Percentiles rank a stretch among this genome's conserved stretches.
Conservation (phyloP, 2,329 filamentous ascomycete genomes). For the Tolypocladium ophioglossoides region DNA sequence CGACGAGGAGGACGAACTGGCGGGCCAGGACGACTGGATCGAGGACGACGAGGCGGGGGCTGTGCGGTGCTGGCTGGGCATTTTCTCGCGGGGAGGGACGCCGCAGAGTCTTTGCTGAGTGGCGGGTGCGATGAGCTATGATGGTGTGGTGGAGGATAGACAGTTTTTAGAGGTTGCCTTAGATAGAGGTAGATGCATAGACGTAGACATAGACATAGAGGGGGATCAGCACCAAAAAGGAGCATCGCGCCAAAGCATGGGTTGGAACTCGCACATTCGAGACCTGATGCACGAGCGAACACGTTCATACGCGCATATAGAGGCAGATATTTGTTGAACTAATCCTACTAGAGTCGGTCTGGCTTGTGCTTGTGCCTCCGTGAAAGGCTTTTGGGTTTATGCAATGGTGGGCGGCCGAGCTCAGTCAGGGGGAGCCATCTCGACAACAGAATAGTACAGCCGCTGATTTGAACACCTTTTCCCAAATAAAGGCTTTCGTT, state of each 20-base stretch:
- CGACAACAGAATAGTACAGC: too few relatives aligned
- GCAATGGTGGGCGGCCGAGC: too few relatives aligned
- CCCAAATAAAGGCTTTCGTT: too few relatives aligned
- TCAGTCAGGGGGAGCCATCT: too few relatives aligned
- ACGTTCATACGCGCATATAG: too few relatives aligned
- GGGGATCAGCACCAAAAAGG: too few relatives aligned
- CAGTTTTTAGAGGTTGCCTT: background rate
- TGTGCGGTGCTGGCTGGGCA: conserved; percentile 60
- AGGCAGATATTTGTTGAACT: background rate
- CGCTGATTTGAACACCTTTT: too few relatives aligned
- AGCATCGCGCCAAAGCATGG: too few relatives aligned
- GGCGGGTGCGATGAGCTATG: background rate
- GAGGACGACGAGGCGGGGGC: conserved; percentile 33
- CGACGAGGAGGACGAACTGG: conserved; percentile 51
- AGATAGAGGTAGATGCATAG: background rate
- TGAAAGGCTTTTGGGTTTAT: too few relatives aligned
- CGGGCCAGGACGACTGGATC: conserved; percentile 66
- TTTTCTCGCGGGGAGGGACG: conserved; percentile 35
- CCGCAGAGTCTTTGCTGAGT: conserved; percentile 4
- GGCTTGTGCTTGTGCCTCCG: too few relatives aligned
- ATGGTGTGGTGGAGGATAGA: background rate
- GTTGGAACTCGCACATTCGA: too few relatives aligned
- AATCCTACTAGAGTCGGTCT: background rate
- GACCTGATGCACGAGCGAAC: too few relatives aligned
- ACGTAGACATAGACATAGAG: background rate